Conservation (phyloP, 2,329 filamentous ascomycete species). For the Cladosporium sp. region DNA sequence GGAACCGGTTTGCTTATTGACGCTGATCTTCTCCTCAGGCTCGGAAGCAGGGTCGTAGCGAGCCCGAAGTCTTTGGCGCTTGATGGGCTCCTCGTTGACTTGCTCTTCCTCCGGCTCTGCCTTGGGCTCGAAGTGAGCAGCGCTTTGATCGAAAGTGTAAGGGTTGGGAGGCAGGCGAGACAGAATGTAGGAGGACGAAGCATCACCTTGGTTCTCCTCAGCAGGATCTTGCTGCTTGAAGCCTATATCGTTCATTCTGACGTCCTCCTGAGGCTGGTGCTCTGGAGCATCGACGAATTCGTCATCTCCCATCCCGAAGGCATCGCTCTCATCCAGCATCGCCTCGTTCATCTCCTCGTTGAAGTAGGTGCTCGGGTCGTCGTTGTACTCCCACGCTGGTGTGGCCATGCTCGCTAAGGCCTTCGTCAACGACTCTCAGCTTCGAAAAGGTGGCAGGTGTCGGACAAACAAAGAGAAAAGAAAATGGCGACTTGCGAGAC, state of each 20-base stretch:
- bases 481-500: too few relatives aligned
- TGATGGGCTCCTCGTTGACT: neutral
- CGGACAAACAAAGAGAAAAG: too few relatives aligned
- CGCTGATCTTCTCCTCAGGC: neutral
- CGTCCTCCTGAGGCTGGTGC: conserved; percentile 3
- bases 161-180: too few relatives aligned
- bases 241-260: neutral
- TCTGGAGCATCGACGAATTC: conserved; percentile 19
- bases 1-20: neutral
- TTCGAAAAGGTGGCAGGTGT: neutral
- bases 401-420: neutral
- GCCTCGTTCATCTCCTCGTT: too few relatives aligned
- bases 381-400: too few relatives aligned
- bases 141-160: too few relatives aligned
- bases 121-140: too few relatives aligned
- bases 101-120: neutral
- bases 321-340: neutral
- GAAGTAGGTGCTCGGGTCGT: too few relatives aligned
- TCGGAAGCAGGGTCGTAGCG: neutral
- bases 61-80: neutral
- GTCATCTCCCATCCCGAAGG: conserved; percentile 12
- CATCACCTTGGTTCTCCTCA: neutral
- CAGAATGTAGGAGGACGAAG: too few relatives aligned
- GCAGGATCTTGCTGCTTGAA: neutral
- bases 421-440: neutral